These are phyloP conservation scores for Solanum etuberosum DNA, from an alignment of 257 asterid genomes.

Conservation along the genomic window DNA sequence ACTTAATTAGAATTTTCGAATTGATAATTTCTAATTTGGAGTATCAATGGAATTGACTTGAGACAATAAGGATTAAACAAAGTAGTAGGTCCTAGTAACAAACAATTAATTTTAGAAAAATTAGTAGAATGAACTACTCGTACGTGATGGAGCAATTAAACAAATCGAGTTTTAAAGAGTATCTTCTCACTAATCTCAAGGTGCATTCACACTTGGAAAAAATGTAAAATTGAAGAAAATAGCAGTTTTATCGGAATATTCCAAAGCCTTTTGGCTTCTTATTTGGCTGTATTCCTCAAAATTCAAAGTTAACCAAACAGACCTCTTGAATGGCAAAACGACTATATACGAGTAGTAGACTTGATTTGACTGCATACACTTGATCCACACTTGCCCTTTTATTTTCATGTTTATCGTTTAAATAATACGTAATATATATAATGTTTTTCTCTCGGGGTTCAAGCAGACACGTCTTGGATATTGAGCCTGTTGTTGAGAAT, in stretches of 20 bases:
- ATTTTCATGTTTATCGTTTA: background rate
- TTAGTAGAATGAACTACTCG: background rate
- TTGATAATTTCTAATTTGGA: background rate
- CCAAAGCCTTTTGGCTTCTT: too few relatives aligned
- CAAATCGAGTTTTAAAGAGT: background rate
- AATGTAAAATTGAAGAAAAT: background rate
- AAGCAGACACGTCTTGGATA: too few relatives aligned
- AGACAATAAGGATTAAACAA: background rate
- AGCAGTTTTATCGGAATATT: background rate
- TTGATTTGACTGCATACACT: conserved; percentile 2
- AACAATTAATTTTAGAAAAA: background rate
- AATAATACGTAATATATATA: too few relatives aligned
- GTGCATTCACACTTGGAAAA: background rate
- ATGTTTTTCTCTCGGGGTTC: too few relatives aligned
- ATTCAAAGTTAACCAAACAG: background rate
- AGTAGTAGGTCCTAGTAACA: background rate
- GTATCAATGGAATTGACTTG: background rate
- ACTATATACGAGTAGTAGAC: background rate
- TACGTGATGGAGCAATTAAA: background rate
- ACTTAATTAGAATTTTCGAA: too few relatives aligned
- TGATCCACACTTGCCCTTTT: background rate
- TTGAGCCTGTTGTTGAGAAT: too few relatives aligned
- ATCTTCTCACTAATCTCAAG: background rate
- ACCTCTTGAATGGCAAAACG: background rate
- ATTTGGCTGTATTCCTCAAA: background rate